Conservation (phyloP, 2,329 filamentous ascomycete genomes). For the Arthroderma sp. region DNA sequence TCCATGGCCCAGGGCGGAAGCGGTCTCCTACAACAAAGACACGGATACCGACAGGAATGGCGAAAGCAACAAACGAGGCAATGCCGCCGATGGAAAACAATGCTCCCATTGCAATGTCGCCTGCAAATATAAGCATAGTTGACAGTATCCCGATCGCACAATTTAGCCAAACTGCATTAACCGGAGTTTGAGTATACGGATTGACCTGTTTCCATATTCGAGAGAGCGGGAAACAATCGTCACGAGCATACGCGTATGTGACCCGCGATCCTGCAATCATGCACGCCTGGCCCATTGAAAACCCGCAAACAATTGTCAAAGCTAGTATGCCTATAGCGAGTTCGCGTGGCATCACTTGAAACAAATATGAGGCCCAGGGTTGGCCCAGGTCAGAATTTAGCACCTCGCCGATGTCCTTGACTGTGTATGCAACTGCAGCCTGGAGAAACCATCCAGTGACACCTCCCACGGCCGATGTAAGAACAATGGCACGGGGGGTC, state of each 20-base stretch:
- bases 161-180: constrained; percentile 60
- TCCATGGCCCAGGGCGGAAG: constrained; percentile 56
- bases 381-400: constrained; percentile 52
- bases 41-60: constrained; percentile 31
- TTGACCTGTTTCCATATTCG: constrained; percentile 49
- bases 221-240: constrained; percentile 54
- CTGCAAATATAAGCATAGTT: constrained; percentile 53
- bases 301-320: constrained; percentile 55
- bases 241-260: constrained; percentile 60
- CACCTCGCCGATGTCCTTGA: constrained; percentile 47
- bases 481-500: constrained; percentile 56
- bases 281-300: constrained; percentile 60
- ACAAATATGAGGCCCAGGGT: constrained; percentile 56
- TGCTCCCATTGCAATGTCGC: constrained; percentile 49
- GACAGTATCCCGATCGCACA: constrained; percentile 45
- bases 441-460: constrained; percentile 61
- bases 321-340: constrained; percentile 49
- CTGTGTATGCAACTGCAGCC: constrained; percentile 59
- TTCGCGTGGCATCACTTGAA: constrained; percentile 50
- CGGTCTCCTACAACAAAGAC: constrained; percentile 43
- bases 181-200: constrained; percentile 47
- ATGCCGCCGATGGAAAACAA: constrained; percentile 60
- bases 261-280: constrained; percentile 56
- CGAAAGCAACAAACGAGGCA: constrained; percentile 46
- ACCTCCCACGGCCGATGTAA: constrained; percentile 55